Conservation (phyloP, 768 basidiomycete genomes). For the Suillus sp. region DNA sequence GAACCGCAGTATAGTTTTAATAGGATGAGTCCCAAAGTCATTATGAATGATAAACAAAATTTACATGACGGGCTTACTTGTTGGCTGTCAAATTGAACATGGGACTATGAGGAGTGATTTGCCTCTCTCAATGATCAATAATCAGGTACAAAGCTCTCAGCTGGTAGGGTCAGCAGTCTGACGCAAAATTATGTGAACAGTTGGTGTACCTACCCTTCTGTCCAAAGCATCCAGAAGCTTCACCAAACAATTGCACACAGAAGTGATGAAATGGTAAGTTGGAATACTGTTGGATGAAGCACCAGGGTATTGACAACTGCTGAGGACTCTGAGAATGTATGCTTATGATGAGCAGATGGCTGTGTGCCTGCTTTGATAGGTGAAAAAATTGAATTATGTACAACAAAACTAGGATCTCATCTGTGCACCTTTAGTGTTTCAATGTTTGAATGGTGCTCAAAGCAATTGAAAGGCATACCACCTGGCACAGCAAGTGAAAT, state of each 20-base stretch:
- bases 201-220: conserved; percentile 61
- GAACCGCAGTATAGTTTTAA: conserved; percentile 84
- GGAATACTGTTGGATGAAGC: conserved; percentile 60
- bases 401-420: conserved; percentile 50
- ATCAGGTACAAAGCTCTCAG: conserved; percentile 90
- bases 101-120: conserved; percentile 83
- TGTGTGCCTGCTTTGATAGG: not conserved
- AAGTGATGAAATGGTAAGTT: conserved; percentile 81
- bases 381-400: not conserved
- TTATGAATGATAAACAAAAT: not conserved
- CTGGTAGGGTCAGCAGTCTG: conserved; percentile 39
- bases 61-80: conserved; percentile 48
- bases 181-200: not conserved
- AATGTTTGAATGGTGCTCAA: not conserved
- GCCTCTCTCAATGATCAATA: conserved; percentile 90
- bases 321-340: conserved; percentile 54
- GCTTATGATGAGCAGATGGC: conserved; percentile 15
- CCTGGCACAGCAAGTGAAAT: conserved; percentile 58
- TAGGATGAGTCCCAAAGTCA: not conserved
- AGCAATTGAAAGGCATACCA: conserved; percentile 42
- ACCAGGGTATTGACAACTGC: conserved; percentile 83
- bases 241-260: conserved; percentile 83
- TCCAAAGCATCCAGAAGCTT: conserved; percentile 79
- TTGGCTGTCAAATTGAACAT: conserved; percentile 71
- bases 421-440: conserved; percentile 59